Evolutionary conservation across 768 basidiomycete genomes (phyloP).

Genomic region (Trametes gibbosa): DNA sequence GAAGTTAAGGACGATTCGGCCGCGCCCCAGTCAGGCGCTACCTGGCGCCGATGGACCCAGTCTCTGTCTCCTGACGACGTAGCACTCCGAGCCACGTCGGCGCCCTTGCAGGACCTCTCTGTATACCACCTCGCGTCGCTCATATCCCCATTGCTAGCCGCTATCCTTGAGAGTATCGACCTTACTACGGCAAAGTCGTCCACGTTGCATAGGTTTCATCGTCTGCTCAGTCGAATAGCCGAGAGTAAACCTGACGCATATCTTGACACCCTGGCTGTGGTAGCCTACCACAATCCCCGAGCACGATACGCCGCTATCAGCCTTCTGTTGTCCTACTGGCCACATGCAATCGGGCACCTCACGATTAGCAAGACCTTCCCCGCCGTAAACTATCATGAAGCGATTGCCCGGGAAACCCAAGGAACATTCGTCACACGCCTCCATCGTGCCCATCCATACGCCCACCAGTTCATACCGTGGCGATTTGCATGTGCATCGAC

Average conservation of each 20-base stretch:
- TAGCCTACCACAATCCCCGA: slow-evolving; percentile 60
- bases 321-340: slow-evolving; percentile 63
- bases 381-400: slow-evolving; percentile 32
- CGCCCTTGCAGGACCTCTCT: slow-evolving; percentile 51
- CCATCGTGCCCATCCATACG: slow-evolving; percentile 36
- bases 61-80: slow-evolving; percentile 6
- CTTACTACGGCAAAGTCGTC: slow-evolving; percentile 33
- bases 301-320: slow-evolving; percentile 55
- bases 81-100: slow-evolving; percentile 45
- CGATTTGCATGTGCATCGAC: slow-evolving; percentile 38
- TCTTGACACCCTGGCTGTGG: slow-evolving; percentile 67
- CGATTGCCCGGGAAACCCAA: slow-evolving; percentile 19
- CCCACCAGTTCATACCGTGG: slow-evolving; percentile 74
- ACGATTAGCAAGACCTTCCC: slow-evolving; percentile 54
- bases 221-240: slow-evolving; percentile 52
- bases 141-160: slow-evolving; percentile 58
- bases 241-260: slow-evolving; percentile 64
- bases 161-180: slow-evolving; percentile 58
- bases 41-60: slow-evolving; percentile 26
- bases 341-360: slow-evolving; percentile 65
- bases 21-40: not conserved
- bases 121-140: slow-evolving; percentile 63
- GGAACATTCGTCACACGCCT: slow-evolving; percentile 13
- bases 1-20: slow-evolving; percentile 36
- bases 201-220: slow-evolving; percentile 47